Base-by-base conservation (phyloP, 345 rosid genomes). In the Eucalyptus globulus region DNA sequence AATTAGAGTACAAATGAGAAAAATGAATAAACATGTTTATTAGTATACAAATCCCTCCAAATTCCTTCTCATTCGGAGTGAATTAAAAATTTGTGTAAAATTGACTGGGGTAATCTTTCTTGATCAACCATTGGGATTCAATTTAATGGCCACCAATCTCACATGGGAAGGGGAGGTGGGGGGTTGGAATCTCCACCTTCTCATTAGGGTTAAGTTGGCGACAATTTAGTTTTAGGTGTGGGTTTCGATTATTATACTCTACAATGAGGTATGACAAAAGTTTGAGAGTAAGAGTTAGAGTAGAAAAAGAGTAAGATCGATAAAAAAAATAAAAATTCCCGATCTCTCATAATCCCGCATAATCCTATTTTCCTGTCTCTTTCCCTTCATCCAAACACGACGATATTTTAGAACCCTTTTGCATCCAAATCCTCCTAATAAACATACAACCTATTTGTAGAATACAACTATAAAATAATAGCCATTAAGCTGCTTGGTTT, bases 211-310 rank as follows among this genome's bases (percentile, higher is more conserved):
- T 50, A 50, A 1, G 19, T 15, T 50, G 8, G 53, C 0, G 19
- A 50, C 0, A 0, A 15, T 50, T 50, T 50, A 50, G 2, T 50
- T 50, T 50, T 0, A 50, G 3, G 19, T 50, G 19, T 50, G 19
- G 7, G 19, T 50, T 50, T 50, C 19, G 1, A 50, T 0, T 50
- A 0, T 50, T 15, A 15, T 50, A 50, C 3, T 1, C 7, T 60
- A 50, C 0, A 50, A 50, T 0, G 53, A 50, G 17, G 0, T 6
- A 50, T 0, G 2, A 50, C 19, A 50, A 50, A 50, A 50, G 0
- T 50, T 50, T 50, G 53, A 50, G 53, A 15, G 19, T 50, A 50
- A 6, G 8, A 50, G 8, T 50, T 50, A 50, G 19, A 50, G 53
- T 50, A 50, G 1, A 50, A 50, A 6, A 0, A 50, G 1, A 50